phyloP scores from a whole-genome alignment of 305 asterid genomes.

The Fraxinus sp. region DNA sequence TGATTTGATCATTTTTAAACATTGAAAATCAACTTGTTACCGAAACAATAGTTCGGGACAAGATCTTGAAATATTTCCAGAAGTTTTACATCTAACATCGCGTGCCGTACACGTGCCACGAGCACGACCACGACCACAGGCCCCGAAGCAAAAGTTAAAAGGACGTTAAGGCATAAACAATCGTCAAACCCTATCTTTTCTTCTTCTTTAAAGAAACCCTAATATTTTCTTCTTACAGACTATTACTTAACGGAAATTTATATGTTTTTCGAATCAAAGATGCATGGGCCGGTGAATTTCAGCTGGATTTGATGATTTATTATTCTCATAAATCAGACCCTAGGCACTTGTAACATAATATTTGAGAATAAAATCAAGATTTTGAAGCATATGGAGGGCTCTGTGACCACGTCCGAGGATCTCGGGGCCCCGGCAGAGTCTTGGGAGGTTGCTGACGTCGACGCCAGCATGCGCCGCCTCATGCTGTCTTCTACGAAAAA shows the following conservation, averaged over 20 bases:
- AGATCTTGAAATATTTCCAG: background rate
- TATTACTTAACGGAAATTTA: slow-evolving; percentile 36
- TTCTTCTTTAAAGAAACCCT: slow-evolving; percentile 39
- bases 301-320: slow-evolving; percentile 46
- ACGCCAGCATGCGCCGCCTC: slow-evolving; percentile 70
- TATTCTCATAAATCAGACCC: slow-evolving; percentile 23
- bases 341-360: slow-evolving; percentile 25
- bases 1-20: background rate
- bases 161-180: slow-evolving; percentile 15
- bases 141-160: slow-evolving; percentile 19
- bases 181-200: slow-evolving; percentile 58
- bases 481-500: slow-evolving; percentile 51
- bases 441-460: slow-evolving; percentile 91
- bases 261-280: slow-evolving; percentile 27
- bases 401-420: slow-evolving; percentile 51
- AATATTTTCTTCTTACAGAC: slow-evolving; percentile 15
- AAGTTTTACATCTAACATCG: slow-evolving; percentile 3
- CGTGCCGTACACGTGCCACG: slow-evolving; percentile 38
- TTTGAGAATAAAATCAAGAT: slow-evolving; percentile 13
- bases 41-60: background rate
- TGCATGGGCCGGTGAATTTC: slow-evolving; percentile 24
- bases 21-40: background rate
- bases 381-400: slow-evolving; percentile 56
- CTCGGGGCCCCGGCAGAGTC: slow-evolving; percentile 70
- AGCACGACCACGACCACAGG: background rate